Base-by-base conservation (phyloP, 352 stramenopile genomes). In the Blastocystis sp. region DNA sequence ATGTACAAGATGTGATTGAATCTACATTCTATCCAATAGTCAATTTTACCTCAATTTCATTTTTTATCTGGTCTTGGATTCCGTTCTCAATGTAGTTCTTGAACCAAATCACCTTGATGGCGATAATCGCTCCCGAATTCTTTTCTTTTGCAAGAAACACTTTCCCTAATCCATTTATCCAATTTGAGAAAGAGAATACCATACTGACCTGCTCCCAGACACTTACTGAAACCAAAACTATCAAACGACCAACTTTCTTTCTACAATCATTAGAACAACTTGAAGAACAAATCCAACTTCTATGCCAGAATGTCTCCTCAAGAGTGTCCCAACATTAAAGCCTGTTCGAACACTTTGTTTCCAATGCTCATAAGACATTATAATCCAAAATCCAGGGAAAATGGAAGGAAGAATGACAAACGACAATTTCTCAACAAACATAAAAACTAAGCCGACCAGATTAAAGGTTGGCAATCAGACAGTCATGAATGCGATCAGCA, bases 381-480 rank as follows among this genome's bases (percentile, higher is more conserved):
- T n/a, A n/a, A n/a, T n/a, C n/a, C n/a, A n/a, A n/a, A n/a, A n/a
- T n/a, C n/a, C n/a, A n/a, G n/a, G n/a, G n/a, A n/a, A n/a, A n/a
- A n/a, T n/a, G n/a, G n/a, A n/a, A n/a, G n/a, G n/a, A n/a, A n/a
- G n/a, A n/a, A n/a, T n/a, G n/a, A n/a, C n/a, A n/a, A n/a, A n/a
- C n/a, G n/a, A n/a, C n/a, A n/a, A n/a, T n/a, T n/a, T n/a, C n/a
- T n/a, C n/a, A n/a, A n/a, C n/a, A n/a, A 66, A 9, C 12, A 32
- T 9, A 37, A 21, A 24, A 74, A 78, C 19, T 59, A 32, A 19
- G 27, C 24, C n/a, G 59, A 78, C 66, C 66, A 56, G 66, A 78
- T 78, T 78, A 78, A 59, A 78, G 66, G 37, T 86, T 86, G 0
- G 74, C 74, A 86, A 86, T 78, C 24, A 73, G 37, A 32, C 49